Percentiles rank a stretch among this genome's conserved stretches.
These are phyloP conservation scores for Cladosporium sphaerospermum DNA, from an alignment of 2,329 filamentous ascomycete species.

Conservation along the genomic window DNA sequence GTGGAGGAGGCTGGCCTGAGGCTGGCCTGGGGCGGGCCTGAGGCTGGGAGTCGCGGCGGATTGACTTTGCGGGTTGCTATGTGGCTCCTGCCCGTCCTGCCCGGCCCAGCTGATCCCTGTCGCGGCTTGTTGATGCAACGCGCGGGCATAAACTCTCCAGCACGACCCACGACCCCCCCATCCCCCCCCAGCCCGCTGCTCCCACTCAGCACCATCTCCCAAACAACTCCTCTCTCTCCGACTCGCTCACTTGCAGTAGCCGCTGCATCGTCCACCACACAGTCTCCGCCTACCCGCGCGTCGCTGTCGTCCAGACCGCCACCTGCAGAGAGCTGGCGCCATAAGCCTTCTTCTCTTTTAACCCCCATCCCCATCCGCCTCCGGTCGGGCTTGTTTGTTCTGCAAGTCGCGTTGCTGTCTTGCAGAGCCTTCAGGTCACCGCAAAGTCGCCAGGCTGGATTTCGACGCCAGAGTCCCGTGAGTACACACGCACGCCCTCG, in stretches of 20 bases:
- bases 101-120: too few relatives aligned
- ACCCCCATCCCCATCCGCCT: neutral
- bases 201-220: neutral
- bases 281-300: neutral
- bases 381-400: conserved; percentile 4
- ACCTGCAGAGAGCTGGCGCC: neutral
- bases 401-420: conserved; percentile 26
- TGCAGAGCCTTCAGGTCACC: conserved; percentile 65
- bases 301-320: neutral
- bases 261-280: neutral
- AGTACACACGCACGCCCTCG: conserved; percentile 8
- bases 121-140: too few relatives aligned
- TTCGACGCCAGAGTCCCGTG: conserved; percentile 95
- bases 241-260: neutral
- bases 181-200: neutral
- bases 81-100: neutral
- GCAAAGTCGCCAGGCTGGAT: conserved; percentile 90
- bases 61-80: neutral
- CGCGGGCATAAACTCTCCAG: neutral
- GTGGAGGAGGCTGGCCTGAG: neutral
- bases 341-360: neutral
- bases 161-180: neutral
- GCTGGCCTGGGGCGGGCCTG: neutral
- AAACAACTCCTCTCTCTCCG: neutral
- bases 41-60: neutral